Percentiles rank a stretch among this genome's conserved stretches.
Conservation (phyloP, 2,329 filamentous ascomycete genomes). For the Cladorrhinum sp. region DNA sequence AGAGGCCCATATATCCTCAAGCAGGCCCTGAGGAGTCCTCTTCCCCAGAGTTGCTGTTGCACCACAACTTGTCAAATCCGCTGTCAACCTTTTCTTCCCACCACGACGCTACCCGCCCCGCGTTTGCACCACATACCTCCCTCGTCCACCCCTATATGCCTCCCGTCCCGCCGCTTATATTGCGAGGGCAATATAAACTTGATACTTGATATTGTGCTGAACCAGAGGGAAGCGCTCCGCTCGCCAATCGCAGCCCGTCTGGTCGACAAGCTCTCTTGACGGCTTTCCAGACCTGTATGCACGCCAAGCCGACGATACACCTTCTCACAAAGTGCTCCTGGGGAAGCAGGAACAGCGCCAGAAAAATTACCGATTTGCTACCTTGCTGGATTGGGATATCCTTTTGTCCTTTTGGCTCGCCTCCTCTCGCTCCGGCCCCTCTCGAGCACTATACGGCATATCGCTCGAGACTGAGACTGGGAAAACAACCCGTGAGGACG, state of each 20-base stretch:
- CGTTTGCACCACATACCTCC: conserved; percentile 15
- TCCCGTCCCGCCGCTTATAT: conserved; percentile 40
- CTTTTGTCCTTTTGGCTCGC: conserved; percentile 40
- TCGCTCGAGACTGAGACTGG: conserved; percentile 19
- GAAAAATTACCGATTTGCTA: conserved; percentile 30
- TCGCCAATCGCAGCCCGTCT: conserved; percentile 37
- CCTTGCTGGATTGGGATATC: conserved; percentile 38
- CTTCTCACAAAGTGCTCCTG: conserved; percentile 29
- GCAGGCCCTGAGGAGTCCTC: conserved; percentile 23
- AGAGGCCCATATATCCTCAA: conserved; percentile 29
- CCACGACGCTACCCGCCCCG: conserved; percentile 19
- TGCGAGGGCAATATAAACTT: conserved; percentile 42
- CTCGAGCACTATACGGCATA: conserved; percentile 34
- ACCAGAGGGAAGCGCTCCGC: conserved; percentile 31
- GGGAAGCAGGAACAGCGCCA: conserved; percentile 29
- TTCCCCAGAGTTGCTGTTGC: conserved; percentile 24
- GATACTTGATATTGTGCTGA: conserved; percentile 41
- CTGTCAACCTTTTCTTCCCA: conserved; percentile 14
- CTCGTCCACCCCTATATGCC: conserved; percentile 21
- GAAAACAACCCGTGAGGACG: conserved; percentile 2
- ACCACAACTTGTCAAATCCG: conserved; percentile 13
- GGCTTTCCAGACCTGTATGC: conserved; percentile 36
- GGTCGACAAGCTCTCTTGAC: conserved; percentile 31
- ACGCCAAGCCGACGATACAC: conserved; percentile 39
- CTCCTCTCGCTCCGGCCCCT: conserved; percentile 32